phyloP scores from a whole-genome alignment of 116 monocot genomes.

The Thalassia testudinum region DNA sequence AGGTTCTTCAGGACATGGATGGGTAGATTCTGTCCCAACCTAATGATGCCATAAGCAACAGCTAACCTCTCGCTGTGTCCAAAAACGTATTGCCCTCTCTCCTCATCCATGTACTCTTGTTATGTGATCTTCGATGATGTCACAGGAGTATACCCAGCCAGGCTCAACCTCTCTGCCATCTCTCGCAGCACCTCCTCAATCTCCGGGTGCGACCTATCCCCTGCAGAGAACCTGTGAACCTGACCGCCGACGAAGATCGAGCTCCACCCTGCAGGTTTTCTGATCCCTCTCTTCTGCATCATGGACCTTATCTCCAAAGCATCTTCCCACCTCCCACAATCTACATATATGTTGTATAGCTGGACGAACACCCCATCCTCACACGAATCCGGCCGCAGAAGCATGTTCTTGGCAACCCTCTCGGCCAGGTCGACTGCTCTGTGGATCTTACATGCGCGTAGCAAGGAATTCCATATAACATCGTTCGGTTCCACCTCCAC shows the following conservation, averaged over 20 bases:
- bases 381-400: slow-evolving; percentile 33
- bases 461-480: slow-evolving; percentile 51
- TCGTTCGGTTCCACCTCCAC: slow-evolving; percentile 50
- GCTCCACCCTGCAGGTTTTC: slow-evolving; percentile 50
- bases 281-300: slow-evolving; percentile 49
- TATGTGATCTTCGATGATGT: slow-evolving; percentile 16
- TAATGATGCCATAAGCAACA: slow-evolving; percentile 62
- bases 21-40: slow-evolving; percentile 20
- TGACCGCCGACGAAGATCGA: slow-evolving; percentile 27
- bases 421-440: slow-evolving; percentile 36
- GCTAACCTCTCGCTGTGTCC: slow-evolving; percentile 74
- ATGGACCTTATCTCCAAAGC: slow-evolving; percentile 32
- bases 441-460: slow-evolving; percentile 50
- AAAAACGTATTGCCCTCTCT: slow-evolving; percentile 40
- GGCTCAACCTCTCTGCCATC: slow-evolving; percentile 31
- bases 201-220: slow-evolving; percentile 33
- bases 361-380: slow-evolving; percentile 61
- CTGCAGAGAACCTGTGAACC: slow-evolving; percentile 44
- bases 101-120: slow-evolving; percentile 45
- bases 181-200: slow-evolving; percentile 29
- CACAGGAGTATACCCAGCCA: slow-evolving; percentile 31
- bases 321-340: slow-evolving; percentile 20
- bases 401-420: slow-evolving; percentile 26
- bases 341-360: slow-evolving; percentile 35
- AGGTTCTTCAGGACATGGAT: slow-evolving; percentile 57